phyloP scores from a whole-genome alignment of 2,329 filamentous ascomycete genomes.

The Diaporthe ilicicola region DNA sequence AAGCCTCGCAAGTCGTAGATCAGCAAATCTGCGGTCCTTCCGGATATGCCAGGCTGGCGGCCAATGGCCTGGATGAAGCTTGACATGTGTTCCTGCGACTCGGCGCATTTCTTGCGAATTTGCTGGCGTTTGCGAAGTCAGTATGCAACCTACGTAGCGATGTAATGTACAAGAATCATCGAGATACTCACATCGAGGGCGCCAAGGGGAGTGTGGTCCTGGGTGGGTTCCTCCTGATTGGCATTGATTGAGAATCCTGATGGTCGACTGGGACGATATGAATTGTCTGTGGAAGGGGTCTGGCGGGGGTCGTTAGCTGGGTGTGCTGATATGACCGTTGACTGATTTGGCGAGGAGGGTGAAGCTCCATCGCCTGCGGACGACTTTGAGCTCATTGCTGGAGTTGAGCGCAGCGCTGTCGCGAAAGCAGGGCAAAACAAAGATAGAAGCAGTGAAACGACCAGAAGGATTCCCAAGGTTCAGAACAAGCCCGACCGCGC shows the following conservation, averaged over 20 bases:
- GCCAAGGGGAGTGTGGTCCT: not conserved
- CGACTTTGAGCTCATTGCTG: conserved; percentile 24
- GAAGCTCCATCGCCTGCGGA: not conserved
- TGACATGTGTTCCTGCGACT: conserved; percentile 15
- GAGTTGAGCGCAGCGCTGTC: not conserved
- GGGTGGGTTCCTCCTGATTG: not conserved
- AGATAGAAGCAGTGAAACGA: not conserved
- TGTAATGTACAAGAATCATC: not conserved
- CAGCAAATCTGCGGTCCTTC: conserved; percentile 14
- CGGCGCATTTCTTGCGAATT: conserved; percentile 22
- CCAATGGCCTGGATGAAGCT: conserved; percentile 26
- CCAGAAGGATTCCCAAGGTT: not conserved
- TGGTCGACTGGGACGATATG: not conserved
- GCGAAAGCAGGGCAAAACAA: not conserved
- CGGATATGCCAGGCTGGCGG: conserved; percentile 28
- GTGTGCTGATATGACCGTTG: not conserved
- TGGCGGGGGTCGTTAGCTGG: conserved; percentile 19
- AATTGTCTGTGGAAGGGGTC: conserved; percentile 12
- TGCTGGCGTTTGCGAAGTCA: conserved; percentile 20
- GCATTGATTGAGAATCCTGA: not conserved
- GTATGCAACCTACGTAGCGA: not conserved
- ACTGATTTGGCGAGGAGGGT: conserved; percentile 3
- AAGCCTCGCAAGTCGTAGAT: conserved; percentile 26
- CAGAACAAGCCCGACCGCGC: not conserved
- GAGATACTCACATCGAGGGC: conserved; percentile 22